These are phyloP conservation scores for Nigrospora osmanthi DNA, from an alignment of 2,329 filamentous ascomycete genomes.

Conservation along the genomic window DNA sequence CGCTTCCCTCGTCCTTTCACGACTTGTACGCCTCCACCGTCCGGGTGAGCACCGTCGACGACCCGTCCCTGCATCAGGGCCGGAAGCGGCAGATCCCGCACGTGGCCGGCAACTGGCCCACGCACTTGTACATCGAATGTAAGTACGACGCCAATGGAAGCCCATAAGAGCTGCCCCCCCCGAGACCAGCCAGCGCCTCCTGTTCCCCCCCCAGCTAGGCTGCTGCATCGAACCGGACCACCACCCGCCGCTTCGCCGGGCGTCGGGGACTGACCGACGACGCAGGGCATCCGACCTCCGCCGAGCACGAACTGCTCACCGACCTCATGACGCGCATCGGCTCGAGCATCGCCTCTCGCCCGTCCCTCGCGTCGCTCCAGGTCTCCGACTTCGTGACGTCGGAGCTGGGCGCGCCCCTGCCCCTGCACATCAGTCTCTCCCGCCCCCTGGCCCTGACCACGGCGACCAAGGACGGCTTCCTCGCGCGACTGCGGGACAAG, in stretches of 20 bases:
- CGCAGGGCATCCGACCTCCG: constrained; percentile 16
- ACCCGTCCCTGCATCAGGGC: constrained; percentile 78
- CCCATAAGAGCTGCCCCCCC: too few species aligned
- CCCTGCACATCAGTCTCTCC: constrained; percentile 87
- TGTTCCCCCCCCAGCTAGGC: background rate
- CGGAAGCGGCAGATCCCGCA: constrained; percentile 78
- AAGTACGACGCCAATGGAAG: too few species aligned
- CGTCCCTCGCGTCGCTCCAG: constrained; percentile 17
- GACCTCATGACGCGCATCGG: constrained; percentile 31
- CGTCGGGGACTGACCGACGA: background rate
- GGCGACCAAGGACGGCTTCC: constrained; percentile 62
- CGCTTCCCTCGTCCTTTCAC: constrained; percentile 73
- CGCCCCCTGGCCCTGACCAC: constrained; percentile 69
- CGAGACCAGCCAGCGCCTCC: background rate
- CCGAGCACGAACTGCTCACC: constrained; percentile 39
- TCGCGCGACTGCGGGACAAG: constrained; percentile 39
- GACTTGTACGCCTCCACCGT: constrained; percentile 83
- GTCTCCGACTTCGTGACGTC: constrained; percentile 67
- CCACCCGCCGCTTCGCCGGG: too few species aligned
- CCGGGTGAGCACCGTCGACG: constrained; percentile 69
- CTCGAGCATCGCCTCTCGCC: constrained; percentile 10
- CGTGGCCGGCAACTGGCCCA: constrained; percentile 84
- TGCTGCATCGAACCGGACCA: background rate
- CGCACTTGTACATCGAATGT: constrained; percentile 92
- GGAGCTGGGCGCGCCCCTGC: constrained; percentile 68